Conservation (phyloP, 805 yeast species). For the Kluyveromyces lactis region DNA sequence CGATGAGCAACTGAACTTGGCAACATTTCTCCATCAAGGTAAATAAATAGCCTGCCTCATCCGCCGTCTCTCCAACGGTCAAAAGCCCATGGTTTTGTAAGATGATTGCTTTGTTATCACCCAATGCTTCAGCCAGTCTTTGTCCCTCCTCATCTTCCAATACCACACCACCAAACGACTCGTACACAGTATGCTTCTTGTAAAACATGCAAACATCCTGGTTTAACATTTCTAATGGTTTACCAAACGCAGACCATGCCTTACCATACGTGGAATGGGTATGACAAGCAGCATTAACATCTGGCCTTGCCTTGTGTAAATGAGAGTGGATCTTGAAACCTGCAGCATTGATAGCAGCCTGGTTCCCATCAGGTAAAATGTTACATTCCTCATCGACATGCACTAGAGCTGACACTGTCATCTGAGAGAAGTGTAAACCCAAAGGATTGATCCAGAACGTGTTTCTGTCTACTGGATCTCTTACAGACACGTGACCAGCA, state of each 20-base stretch:
- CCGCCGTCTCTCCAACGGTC: slow-evolving; percentile 63
- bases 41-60: slow-evolving; percentile 62
- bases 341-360: slow-evolving; percentile 50
- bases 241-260: slow-evolving; percentile 54
- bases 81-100: slow-evolving; percentile 63
- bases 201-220: slow-evolving; percentile 67
- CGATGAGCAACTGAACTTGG: slow-evolving; percentile 54
- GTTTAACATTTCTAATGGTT: slow-evolving; percentile 63
- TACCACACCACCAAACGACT: slow-evolving; percentile 71
- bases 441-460: slow-evolving; percentile 89
- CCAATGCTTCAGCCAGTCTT: slow-evolving; percentile 51
- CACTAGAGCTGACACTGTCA: slow-evolving; percentile 56
- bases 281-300: slow-evolving; percentile 62
- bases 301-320: slow-evolving; percentile 55
- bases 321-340: slow-evolving; percentile 64
- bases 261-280: slow-evolving; percentile 56
- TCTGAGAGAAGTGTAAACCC: slow-evolving; percentile 61
- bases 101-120: slow-evolving; percentile 48
- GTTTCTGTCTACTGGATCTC: slow-evolving; percentile 73
- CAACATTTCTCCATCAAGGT: slow-evolving; percentile 55
- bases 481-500: slow-evolving; percentile 79
- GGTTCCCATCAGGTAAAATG: slow-evolving; percentile 44
- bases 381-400: slow-evolving; percentile 51
- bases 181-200: slow-evolving; percentile 56
- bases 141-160: slow-evolving; percentile 53